Evolutionary conservation across 805 yeast species (phyloP), one percentile per base, ranked within the genome.

Genomic region (Komagataella mondaviorum): DNA sequence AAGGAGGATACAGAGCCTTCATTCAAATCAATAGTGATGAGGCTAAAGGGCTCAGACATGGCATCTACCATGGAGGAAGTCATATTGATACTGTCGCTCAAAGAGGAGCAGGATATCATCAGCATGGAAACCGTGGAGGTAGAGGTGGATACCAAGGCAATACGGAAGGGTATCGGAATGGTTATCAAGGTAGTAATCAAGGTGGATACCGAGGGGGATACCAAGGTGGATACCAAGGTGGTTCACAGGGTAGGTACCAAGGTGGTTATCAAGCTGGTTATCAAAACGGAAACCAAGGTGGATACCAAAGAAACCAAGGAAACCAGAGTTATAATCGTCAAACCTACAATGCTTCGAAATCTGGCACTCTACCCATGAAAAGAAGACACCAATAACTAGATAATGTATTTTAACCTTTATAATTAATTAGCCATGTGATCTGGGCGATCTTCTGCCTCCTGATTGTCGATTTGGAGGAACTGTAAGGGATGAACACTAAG

Each of bases 1-100:
- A 66, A 44, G 82, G 82, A 49, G 81, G 82, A 3, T 77, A 71
- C 56, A 71, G 72, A 54, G 66, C 73, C 10, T 75, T 74, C 52
- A 58, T 75, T 20, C 60, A 59, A 54, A 63, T 63, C 63, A 64
- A 55, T 57, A 57, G 58, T 49, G 58, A 59, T 54, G 63, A 67
- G 53, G 51, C 55, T 47, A 51, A 54, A 45, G 39, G 48, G 23
- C 46, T 48, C 49, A 49, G 23, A 47, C 52, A 46, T 23, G 45
- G 47, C 30, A 12, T 17, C 8, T 51, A 53, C 6, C 48, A 48
- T 12, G 45, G 49, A 22, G 39, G 39, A 30, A 30, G 39, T 30
- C 39, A 30, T 30, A 30, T 14, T 8, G 30, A 56, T 57, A 36
- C 59, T 63, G 44, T 59, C 60, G n/a, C 58, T 18, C 43, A 56